Base-by-base conservation (phyloP, 139 green algal species). In the Asterochloris erici region DNA sequence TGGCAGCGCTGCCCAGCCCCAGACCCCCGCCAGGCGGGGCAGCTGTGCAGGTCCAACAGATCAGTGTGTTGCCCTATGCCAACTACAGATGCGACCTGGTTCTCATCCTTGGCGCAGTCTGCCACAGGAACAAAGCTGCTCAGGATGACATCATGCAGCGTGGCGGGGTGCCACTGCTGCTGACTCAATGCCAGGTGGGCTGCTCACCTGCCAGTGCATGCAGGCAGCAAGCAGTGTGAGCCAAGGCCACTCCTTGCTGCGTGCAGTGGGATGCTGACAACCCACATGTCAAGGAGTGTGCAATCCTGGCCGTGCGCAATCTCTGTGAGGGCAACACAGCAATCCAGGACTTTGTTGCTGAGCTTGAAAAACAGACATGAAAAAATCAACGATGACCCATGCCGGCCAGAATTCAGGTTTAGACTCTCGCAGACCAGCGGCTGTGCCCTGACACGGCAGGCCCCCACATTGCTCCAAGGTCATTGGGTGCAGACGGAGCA, bases 291-390 rank as follows among this genome's bases (percentile, higher is more conserved):
- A 85, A 92, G 0, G 95, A 98, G 88, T 98, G 95, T 95, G 95
- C 90, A 68, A 88, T 98, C 69, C 98, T 91, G 93, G 93, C 83
- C 0, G 83, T 98, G 79, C 89, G 95, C 62, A 98, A 98, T 86
- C 79, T 98, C 83, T 95, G 94, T 82, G 90, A 93, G 68, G 92
- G 82, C 63, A 91, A 85, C 70, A 21, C 54, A 19, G 63, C 76
- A 68, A 84, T 85, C 12, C 85, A 88, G 73, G 38, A 6, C 38
- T 54, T 54, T 6, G 6, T 54, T 54, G 38, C 38, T 54, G 38
- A 54, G 38, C 38, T 54, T 54, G 38, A 54, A 54, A 54, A 2
- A 2, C 38, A 54, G 38, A 54, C 38, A 54, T 54, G 38, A 54
- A 6, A 54, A 6, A 54, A 54, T 54, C 38, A 54, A 54, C 38